Evolutionary conservation across 2,329 filamentous ascomycete species (phyloP).

Genomic region (Onygenales sp.): DNA sequence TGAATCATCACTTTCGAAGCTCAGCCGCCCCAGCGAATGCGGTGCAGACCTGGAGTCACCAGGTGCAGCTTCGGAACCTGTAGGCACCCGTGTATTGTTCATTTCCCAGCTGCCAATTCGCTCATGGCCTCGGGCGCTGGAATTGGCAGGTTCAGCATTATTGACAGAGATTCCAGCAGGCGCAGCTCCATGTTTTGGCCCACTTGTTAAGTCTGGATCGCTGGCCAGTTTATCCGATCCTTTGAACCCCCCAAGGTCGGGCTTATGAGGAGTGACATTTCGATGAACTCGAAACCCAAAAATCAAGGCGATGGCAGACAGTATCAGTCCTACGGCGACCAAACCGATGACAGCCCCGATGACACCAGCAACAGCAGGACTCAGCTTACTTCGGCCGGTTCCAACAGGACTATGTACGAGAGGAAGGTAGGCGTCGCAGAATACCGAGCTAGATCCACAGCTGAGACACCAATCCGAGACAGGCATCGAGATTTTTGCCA

Average conservation of each 20-base stretch:
- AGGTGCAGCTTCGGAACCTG: conserved; percentile 10
- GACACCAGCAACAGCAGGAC: conserved; percentile 43
- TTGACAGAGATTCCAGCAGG: background rate
- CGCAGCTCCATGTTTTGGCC: conserved; percentile 5
- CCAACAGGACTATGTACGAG: conserved; percentile 9
- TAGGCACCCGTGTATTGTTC: conserved; percentile 24
- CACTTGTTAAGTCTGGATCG: conserved; percentile 41
- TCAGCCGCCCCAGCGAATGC: conserved; percentile 4
- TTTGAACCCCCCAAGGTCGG: conserved; percentile 45
- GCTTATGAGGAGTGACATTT: conserved; percentile 17
- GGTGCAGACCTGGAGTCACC: conserved; percentile 3
- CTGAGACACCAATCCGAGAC: conserved; percentile 43
- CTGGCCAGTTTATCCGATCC: conserved; percentile 44
- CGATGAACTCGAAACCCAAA: conserved; percentile 39
- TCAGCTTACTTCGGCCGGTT: conserved; percentile 17
- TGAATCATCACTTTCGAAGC: conserved; percentile 31
- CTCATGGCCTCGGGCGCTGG: conserved; percentile 37
- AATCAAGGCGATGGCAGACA: conserved; percentile 27
- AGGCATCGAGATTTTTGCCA: conserved; percentile 35
- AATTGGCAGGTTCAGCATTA: conserved; percentile 4
- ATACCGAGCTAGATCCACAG: conserved; percentile 39
- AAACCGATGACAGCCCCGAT: conserved; percentile 47
- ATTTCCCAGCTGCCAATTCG: conserved; percentile 51
- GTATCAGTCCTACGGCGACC: conserved; percentile 24
- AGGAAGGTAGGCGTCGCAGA: conserved; percentile 39